phyloP scores from a whole-genome alignment of 192 early-diverging fungal genomes.

The Fimicolochytrium jonesii region DNA sequence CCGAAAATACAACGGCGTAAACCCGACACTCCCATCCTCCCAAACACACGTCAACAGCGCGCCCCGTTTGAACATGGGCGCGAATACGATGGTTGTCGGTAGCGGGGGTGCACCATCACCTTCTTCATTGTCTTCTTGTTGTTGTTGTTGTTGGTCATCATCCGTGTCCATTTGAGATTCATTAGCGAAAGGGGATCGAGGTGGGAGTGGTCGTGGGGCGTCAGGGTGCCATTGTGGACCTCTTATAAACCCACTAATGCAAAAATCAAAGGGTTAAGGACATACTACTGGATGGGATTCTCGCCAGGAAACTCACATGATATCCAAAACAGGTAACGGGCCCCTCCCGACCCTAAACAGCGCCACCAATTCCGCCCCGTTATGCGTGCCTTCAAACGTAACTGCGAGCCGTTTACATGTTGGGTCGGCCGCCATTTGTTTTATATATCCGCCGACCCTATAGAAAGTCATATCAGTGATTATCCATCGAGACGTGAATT shows the following conservation, averaged over 20 bases:
- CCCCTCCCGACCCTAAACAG: slow-evolving; percentile 34
- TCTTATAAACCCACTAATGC: slow-evolving; percentile 42
- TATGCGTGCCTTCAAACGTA: slow-evolving; percentile 36
- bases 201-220: slow-evolving; percentile 11
- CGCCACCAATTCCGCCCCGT: slow-evolving; percentile 37
- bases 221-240: slow-evolving; percentile 25
- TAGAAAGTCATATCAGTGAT: no score
- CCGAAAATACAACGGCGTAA: slow-evolving; percentile 14
- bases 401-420: slow-evolving; percentile 52
- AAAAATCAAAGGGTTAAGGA: not conserved
- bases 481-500: not conserved
- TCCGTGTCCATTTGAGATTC: no score
- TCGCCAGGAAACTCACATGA: slow-evolving; percentile 26
- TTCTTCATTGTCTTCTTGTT: not conserved
- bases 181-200: slow-evolving; percentile 21
- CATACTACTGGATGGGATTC: not conserved
- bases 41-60: slow-evolving; percentile 18
- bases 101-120: not conserved
- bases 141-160: not conserved
- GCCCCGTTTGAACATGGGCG: slow-evolving; percentile 11
- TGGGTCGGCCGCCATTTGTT: slow-evolving; percentile 46
- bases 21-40: slow-evolving; percentile 27
- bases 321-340: slow-evolving; percentile 19
- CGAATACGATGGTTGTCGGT: slow-evolving; percentile 13
- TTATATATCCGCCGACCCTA: slow-evolving; percentile 46